phyloP scores from a whole-genome alignment of 306 rosid genomes.

The Vachellia collinsii region DNA sequence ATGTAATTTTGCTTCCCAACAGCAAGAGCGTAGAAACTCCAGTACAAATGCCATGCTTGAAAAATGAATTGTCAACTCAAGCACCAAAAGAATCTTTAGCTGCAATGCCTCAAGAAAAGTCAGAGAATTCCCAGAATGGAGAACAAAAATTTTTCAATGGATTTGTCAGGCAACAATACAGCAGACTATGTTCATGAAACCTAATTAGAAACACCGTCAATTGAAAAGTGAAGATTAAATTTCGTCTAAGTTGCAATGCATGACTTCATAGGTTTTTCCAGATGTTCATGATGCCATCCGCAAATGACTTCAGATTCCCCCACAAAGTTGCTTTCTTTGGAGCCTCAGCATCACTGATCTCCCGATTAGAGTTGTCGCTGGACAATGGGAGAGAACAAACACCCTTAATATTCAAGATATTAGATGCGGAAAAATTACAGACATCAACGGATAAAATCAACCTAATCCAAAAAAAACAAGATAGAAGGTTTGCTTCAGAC shows the following conservation, averaged over 20 bases:
- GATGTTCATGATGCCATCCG: slow-evolving; percentile 56
- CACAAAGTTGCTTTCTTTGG: slow-evolving; percentile 52
- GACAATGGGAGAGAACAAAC: slow-evolving; percentile 36
- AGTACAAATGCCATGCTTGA: slow-evolving; percentile 26
- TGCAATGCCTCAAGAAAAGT: not conserved
- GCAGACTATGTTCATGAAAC: slow-evolving; percentile 21
- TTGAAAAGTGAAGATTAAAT: slow-evolving; percentile 7
- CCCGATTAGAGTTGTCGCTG: slow-evolving; percentile 42
- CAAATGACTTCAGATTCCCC: slow-evolving; percentile 74
- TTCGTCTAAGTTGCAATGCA: slow-evolving; percentile 32
- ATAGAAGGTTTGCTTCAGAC: slow-evolving; percentile 3
- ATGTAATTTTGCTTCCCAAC: not conserved
- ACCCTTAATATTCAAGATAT: slow-evolving; percentile 29
- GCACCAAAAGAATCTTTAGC: slow-evolving; percentile 5
- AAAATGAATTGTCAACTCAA: slow-evolving; percentile 24
- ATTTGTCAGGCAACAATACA: slow-evolving; percentile 15
- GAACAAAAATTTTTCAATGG: slow-evolving; percentile 32
- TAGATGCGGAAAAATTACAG: slow-evolving; percentile 20
- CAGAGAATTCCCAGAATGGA: slow-evolving; percentile 26
- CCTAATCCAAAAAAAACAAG: not conserved
- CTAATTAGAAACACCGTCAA: slow-evolving; percentile 25
- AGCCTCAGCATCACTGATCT: slow-evolving; percentile 37
- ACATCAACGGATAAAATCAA: slow-evolving; percentile 16
- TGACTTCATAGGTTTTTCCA: slow-evolving; percentile 58
- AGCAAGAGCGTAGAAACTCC: slow-evolving; percentile 26